Percentiles rank a stretch among this genome's conserved stretches.
Evolutionary conservation across 257 asterid species (phyloP).

Genomic region (Salvia rosmarinus): DNA sequence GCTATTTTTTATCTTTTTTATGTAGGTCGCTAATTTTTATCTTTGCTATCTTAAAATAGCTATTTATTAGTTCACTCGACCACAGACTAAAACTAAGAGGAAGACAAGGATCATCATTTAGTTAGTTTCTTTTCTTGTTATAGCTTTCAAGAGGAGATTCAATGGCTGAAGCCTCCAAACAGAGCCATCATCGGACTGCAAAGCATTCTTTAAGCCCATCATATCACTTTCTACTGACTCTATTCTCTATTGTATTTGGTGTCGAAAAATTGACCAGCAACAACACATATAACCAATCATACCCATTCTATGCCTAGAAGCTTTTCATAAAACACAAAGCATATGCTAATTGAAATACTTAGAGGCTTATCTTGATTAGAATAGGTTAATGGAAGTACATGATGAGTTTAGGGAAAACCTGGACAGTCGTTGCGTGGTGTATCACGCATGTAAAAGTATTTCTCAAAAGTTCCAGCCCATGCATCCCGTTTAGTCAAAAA

Average conservation of each 20-base stretch:
- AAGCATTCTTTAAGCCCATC: too few relatives aligned
- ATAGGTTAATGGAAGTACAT: constrained; percentile 19
- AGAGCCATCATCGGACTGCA: background rate
- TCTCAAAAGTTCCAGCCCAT: constrained; percentile 97
- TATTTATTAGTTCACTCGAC: too few relatives aligned
- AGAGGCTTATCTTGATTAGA: background rate
- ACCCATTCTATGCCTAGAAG: background rate
- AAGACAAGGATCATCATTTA: constrained; percentile 6
- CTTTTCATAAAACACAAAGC: constrained; percentile 12
- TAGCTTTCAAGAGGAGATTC: background rate
- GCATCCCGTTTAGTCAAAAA: constrained; percentile 94
- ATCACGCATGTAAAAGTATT: constrained; percentile 60
- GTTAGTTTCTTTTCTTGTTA: background rate
- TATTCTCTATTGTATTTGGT: background rate
- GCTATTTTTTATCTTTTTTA: too few relatives aligned
- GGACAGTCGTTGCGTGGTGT: constrained; percentile 97
- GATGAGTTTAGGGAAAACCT: constrained; percentile 52
- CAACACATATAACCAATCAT: background rate
- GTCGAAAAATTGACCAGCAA: too few relatives aligned
- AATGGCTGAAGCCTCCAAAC: background rate
- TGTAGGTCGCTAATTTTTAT: too few relatives aligned
- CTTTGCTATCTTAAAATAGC: too few relatives aligned
- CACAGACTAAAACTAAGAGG: background rate
- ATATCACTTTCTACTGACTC: too few relatives aligned
- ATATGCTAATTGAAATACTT: background rate